Evolutionary conservation across 2,329 filamentous ascomycete species (phyloP).

Genomic region (Paecilomyces fulvus): DNA sequence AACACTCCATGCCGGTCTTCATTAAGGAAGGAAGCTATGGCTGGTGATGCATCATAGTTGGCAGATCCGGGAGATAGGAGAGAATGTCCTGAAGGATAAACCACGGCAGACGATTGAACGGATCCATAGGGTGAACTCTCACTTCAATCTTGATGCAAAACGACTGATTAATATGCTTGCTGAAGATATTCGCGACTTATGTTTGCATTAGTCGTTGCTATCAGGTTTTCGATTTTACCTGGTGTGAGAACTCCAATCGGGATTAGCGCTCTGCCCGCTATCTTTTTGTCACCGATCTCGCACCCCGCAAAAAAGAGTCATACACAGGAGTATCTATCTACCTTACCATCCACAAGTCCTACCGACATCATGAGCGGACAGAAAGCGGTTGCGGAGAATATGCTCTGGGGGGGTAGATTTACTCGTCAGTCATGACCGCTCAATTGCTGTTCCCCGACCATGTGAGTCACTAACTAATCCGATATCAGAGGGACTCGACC

Average conservation of each 20-base stretch:
- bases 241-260: neutral
- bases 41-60: too few species aligned
- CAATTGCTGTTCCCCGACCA: conserved; percentile 3
- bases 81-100: neutral
- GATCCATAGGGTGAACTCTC: neutral
- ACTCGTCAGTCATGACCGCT: conserved; percentile 38
- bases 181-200: too few species aligned
- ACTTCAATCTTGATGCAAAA: neutral
- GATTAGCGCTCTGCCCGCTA: neutral
- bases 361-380: conserved; percentile 24
- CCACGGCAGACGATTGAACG: neutral
- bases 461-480: conserved; percentile 2
- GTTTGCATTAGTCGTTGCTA: too few species aligned
- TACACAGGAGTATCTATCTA: neutral
- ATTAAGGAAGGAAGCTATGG: too few species aligned
- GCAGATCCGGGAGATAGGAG: neutral
- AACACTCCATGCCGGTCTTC: too few species aligned
- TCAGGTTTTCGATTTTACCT: neutral
- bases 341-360: neutral
- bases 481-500: conserved; percentile 64
- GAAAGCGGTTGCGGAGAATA: conserved; percentile 38
- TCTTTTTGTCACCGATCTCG: conserved; percentile 1
- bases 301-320: neutral
- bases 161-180: neutral
- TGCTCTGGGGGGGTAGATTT: conserved; percentile 56